Conservation (phyloP, 2,329 filamentous ascomycete genomes). For the Sporothrix globosa region DNA sequence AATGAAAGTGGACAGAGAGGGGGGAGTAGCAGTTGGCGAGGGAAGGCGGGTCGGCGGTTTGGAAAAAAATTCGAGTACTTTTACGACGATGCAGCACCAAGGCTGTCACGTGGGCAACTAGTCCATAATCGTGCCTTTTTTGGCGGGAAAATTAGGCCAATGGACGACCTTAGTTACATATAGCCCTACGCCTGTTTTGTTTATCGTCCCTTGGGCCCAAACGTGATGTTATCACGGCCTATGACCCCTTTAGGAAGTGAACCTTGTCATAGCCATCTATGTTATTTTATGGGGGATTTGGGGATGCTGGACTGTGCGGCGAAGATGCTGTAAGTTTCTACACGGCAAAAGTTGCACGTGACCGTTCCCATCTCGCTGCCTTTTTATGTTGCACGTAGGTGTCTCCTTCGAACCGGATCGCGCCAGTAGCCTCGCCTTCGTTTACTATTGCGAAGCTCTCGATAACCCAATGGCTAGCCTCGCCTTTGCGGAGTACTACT, state of each 20-base stretch:
- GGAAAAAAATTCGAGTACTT: slow-evolving; percentile 24
- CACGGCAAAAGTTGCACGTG: neutral
- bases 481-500: too few species aligned
- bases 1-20: neutral
- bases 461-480: neutral
- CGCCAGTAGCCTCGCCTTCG: neutral
- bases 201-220: neutral
- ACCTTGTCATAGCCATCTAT: neutral
- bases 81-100: neutral
- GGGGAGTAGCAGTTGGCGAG: neutral
- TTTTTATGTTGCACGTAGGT: too few species aligned
- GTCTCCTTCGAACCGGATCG: neutral
- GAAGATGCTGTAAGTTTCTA: neutral
- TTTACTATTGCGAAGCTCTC: neutral
- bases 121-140: neutral
- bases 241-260: neutral
- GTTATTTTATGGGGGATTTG: neutral
- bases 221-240: neutral
- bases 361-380: neutral
- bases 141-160: neutral
- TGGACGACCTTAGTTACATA: neutral
- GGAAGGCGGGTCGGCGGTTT: neutral
- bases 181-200: neutral
- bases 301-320: neutral
- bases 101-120: slow-evolving; percentile 19